phyloP scores from a whole-genome alignment of 2,329 filamentous ascomycete species.

The Fonsecaea pugnacius region DNA sequence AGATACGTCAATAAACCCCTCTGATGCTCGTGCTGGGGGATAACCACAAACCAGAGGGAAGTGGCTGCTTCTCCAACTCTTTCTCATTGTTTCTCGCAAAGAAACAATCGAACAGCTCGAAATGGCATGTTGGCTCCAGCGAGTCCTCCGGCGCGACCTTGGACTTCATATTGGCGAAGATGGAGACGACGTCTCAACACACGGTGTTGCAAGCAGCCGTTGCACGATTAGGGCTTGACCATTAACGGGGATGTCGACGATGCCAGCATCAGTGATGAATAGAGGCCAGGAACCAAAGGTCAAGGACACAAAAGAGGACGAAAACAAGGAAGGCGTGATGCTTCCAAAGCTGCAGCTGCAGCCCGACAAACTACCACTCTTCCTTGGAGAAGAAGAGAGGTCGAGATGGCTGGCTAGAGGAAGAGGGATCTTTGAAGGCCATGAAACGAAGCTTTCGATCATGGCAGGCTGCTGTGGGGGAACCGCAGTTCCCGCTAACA shows the following conservation, averaged over 20 bases:
- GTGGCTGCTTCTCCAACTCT: not conserved
- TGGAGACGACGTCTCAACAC: slow-evolving; percentile 7
- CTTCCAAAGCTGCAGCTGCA: slow-evolving; percentile 24
- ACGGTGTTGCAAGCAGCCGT: slow-evolving; percentile 10
- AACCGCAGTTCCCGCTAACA: slow-evolving; percentile 16
- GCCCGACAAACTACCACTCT: slow-evolving; percentile 20
- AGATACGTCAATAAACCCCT: not conserved
- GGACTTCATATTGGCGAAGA: slow-evolving; percentile 23
- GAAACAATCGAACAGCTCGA: slow-evolving; percentile 31
- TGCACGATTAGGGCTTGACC: slow-evolving; percentile 20
- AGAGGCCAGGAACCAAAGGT: slow-evolving; percentile 8
- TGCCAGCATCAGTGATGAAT: slow-evolving; percentile 29
- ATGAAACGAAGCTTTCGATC: slow-evolving; percentile 21
- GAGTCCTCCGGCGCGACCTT: slow-evolving; percentile 25
- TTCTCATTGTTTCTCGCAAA: slow-evolving; percentile 18
- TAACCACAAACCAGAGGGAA: slow-evolving; percentile 19
- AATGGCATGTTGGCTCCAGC: slow-evolving; percentile 28
- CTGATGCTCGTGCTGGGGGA: slow-evolving; percentile 1
- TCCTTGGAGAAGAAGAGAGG: slow-evolving; percentile 13
- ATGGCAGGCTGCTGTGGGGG: slow-evolving; percentile 6
- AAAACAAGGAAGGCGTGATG: slow-evolving; percentile 16
- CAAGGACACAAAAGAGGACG: slow-evolving; percentile 6
- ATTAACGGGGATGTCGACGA: slow-evolving; percentile 7
- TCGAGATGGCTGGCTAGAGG: slow-evolving; percentile 1
- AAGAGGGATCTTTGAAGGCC: slow-evolving; percentile 4